A percentile compares a stretch with the other conserved stretches of the same genome.
These are phyloP conservation scores for Corymbia citriodora DNA, from an alignment of 441 rosid genomes.

Conservation along the genomic window DNA sequence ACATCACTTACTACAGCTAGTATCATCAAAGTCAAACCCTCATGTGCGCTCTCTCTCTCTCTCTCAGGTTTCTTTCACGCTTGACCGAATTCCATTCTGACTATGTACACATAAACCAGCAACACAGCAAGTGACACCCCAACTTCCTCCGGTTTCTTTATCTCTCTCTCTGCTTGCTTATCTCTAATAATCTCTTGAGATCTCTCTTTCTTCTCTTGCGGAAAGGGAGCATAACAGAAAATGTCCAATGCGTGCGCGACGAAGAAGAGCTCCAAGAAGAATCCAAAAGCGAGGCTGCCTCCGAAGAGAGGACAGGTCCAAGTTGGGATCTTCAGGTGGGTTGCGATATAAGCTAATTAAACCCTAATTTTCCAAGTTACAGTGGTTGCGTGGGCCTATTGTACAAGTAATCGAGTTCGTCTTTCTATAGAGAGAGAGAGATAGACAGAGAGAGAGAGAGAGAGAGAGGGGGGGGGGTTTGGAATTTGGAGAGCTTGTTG, in stretches of 20 bases:
- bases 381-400: background rate
- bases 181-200: background rate
- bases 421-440: no score
- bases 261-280: background rate
- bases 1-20: background rate
- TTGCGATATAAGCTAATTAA: no score
- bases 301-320: constrained; percentile 29
- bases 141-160: background rate
- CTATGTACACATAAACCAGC: background rate
- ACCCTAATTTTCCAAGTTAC: background rate
- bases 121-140: background rate
- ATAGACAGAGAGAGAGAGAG: no score
- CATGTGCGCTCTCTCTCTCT: background rate
- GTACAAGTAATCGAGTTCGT: background rate
- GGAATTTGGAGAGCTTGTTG: background rate
- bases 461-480: no score
- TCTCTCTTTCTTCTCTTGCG: background rate
- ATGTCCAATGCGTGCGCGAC: background rate
- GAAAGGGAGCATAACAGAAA: background rate
- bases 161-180: background rate
- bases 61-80: background rate
- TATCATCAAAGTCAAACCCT: background rate
- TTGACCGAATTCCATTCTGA: background rate
- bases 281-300: constrained; percentile 12
- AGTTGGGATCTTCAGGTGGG: background rate